Evolutionary conservation across 177 flowering plant species (phyloP).

Genomic region (Vitis hybrid): DNA sequence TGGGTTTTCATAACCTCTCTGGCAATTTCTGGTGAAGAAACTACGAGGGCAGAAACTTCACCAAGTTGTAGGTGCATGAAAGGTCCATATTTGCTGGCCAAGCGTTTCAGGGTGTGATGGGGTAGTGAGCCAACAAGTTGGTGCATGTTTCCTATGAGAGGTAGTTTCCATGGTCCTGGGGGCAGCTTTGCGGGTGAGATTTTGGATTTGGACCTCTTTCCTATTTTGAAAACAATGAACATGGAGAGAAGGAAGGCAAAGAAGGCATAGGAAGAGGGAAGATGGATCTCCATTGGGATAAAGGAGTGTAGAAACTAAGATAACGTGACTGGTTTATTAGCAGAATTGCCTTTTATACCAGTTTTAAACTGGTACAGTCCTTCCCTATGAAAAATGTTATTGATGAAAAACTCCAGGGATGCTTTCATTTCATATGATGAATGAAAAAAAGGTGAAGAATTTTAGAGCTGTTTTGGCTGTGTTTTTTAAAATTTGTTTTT

Average conservation of each 20-base stretch:
- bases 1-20: slow-evolving; percentile 26
- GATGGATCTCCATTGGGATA: background rate
- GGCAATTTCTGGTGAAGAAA: slow-evolving; percentile 37
- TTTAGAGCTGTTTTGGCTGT: no score
- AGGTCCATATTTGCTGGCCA: slow-evolving; percentile 33
- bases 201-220: background rate
- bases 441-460: no score
- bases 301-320: background rate
- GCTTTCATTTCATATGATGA: no score
- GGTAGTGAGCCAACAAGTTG: slow-evolving; percentile 23
- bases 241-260: background rate
- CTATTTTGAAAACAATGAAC: background rate
- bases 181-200: slow-evolving; percentile 9
- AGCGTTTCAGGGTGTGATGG: slow-evolving; percentile 18
- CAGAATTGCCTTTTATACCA: background rate
- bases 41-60: slow-evolving; percentile 23
- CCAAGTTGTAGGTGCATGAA: slow-evolving; percentile 42
- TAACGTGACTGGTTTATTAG: background rate
- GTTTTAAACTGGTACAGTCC: background rate
- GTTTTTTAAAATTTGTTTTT: no score
- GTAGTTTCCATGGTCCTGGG: slow-evolving; percentile 34
- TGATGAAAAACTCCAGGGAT: no score
- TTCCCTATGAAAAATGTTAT: background rate
- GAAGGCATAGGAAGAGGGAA: background rate
- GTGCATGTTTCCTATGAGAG: slow-evolving; percentile 30